A percentile compares a stretch with the other conserved stretches of the same genome.
phyloP scores from a whole-genome alignment of 2,329 filamentous ascomycete genomes.

The Aspergillus udagawae region DNA sequence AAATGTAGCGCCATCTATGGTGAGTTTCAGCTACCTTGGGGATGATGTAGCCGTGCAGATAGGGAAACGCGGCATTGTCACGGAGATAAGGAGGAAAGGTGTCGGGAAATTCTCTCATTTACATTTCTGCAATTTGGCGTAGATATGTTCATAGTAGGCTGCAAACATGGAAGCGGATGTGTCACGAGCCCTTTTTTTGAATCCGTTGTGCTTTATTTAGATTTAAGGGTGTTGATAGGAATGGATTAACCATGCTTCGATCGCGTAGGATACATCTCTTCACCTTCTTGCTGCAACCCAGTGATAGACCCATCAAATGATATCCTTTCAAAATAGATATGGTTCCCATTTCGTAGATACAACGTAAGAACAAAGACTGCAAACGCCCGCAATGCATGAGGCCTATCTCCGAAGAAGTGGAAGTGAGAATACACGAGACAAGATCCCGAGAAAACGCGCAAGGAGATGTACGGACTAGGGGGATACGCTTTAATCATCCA shows the following conservation, averaged over 20 bases:
- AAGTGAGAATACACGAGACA: slow-evolving; percentile 8
- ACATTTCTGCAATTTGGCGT: background rate
- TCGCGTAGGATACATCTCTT: background rate
- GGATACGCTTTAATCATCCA: slow-evolving; percentile 55
- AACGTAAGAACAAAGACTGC: slow-evolving; percentile 1
- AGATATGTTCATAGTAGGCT: background rate
- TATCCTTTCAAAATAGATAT: slow-evolving; percentile 1
- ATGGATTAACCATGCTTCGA: background rate
- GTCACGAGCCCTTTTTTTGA: background rate
- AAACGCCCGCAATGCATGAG: slow-evolving; percentile 30
- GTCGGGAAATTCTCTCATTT: background rate
- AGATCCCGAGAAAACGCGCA: slow-evolving; percentile 2
- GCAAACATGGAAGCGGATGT: background rate
- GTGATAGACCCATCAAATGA: background rate
- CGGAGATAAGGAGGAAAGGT: background rate
- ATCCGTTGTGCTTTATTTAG: background rate
- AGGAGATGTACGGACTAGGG: background rate
- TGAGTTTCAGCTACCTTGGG: background rate
- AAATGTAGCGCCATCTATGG: background rate
- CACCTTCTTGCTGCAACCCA: background rate
- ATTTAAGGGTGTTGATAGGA: background rate
- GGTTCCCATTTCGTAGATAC: slow-evolving; percentile 1
- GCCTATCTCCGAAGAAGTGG: slow-evolving; percentile 3
- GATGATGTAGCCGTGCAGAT: background rate
- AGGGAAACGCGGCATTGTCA: background rate